Evolutionary conservation across 306 rosid genomes (phyloP).

Genomic region (Lotus japonicus): DNA sequence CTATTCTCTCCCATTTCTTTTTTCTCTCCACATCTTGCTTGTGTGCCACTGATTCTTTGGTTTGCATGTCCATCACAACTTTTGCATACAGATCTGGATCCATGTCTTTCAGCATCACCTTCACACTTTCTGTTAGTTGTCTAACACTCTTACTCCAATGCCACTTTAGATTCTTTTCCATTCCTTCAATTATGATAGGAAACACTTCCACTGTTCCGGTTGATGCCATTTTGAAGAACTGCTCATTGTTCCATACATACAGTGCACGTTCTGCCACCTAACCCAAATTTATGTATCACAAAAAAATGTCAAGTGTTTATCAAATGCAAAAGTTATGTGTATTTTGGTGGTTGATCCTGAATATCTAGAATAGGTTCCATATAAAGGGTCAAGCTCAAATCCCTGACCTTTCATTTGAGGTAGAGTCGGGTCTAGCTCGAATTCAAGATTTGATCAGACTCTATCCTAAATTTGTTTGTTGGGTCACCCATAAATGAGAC

Average conservation of each 20-base stretch:
- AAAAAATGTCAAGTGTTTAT: background rate
- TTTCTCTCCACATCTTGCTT: slow-evolving; percentile 45
- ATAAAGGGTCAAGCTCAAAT: too few relatives aligned
- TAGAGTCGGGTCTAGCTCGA: too few relatives aligned
- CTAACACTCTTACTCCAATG: slow-evolving; percentile 71
- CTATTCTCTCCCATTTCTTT: slow-evolving; percentile 55
- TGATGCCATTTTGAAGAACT: slow-evolving; percentile 66
- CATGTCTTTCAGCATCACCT: slow-evolving; percentile 64
- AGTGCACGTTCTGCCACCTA: slow-evolving; percentile 90
- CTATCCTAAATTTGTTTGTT: too few relatives aligned
- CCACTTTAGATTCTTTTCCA: slow-evolving; percentile 65
- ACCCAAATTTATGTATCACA: background rate
- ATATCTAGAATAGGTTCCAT: background rate
- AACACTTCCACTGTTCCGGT: slow-evolving; percentile 57
- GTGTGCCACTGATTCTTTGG: slow-evolving; percentile 34
- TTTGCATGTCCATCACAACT: slow-evolving; percentile 42
- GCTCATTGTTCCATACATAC: slow-evolving; percentile 81
- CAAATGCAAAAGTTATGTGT: background rate
- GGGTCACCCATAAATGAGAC: too few relatives aligned
- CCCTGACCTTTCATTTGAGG: too few relatives aligned
- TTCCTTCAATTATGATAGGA: slow-evolving; percentile 59
- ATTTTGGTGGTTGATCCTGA: background rate
- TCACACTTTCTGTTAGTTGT: slow-evolving; percentile 60
- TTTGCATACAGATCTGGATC: slow-evolving; percentile 57
- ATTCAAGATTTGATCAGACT: too few relatives aligned